phyloP scores from a whole-genome alignment of 1,139 yeast species.

The Pichia sp. region DNA sequence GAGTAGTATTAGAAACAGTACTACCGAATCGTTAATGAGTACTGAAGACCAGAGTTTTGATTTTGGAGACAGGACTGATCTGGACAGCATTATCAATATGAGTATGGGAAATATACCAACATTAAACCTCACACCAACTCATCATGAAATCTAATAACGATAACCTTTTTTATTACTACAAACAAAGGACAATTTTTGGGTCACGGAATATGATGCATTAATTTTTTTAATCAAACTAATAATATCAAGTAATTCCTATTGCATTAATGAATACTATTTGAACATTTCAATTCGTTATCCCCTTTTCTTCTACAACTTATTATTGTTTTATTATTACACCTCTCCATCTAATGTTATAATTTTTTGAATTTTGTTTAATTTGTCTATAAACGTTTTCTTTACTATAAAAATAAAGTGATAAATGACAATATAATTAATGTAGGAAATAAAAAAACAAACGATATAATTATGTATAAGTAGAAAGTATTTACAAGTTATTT shows the following conservation, averaged over 20 bases:
- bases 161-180: too few species aligned
- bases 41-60: constrained; percentile 3
- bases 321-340: too few species aligned
- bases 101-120: constrained; percentile 10
- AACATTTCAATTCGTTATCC: neutral
- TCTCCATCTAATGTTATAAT: too few species aligned
- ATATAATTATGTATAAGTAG: neutral
- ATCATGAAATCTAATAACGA: constrained; percentile 3
- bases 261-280: neutral
- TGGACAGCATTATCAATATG: constrained; percentile 15
- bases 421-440: neutral
- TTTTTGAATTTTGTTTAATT: neutral
- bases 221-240: too few species aligned
- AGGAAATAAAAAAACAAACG: neutral
- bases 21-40: constrained; percentile 11
- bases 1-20: neutral
- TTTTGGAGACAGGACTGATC: constrained; percentile 15
- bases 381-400: neutral
- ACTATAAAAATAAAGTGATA: neutral
- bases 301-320: too few species aligned
- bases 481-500: neutral
- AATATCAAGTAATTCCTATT: neutral
- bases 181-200: too few species aligned
- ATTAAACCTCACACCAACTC: constrained; percentile 16
- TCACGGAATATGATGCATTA: too few species aligned